Conservation (phyloP, 1,284 basidiomycete species). For the Microbotryomycetes sp. region DNA sequence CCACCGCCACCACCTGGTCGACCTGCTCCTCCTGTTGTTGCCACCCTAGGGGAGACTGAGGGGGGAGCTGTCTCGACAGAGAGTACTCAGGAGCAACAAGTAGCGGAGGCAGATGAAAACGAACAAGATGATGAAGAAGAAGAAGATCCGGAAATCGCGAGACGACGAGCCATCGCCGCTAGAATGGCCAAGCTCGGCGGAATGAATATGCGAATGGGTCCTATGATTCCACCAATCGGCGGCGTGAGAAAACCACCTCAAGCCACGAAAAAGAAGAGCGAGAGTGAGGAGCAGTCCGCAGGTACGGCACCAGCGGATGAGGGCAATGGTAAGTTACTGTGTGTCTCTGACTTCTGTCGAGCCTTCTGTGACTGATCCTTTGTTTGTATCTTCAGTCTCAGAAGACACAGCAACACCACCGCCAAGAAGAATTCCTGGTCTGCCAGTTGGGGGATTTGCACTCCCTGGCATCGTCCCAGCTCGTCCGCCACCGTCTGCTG, state of each 20-base stretch:
- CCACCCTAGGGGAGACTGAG: constrained; percentile 3
- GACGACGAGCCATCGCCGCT: constrained; percentile 72
- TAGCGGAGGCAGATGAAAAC: constrained; percentile 11
- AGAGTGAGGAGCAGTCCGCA: no score
- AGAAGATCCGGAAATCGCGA: constrained; percentile 70
- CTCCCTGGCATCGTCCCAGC: constrained; percentile 23
- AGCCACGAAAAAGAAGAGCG: constrained; percentile 11
- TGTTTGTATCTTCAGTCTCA: background rate
- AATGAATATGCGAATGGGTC: constrained; percentile 66
- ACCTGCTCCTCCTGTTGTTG: constrained; percentile 1
- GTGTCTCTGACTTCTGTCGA: no score
- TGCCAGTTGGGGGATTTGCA: constrained; percentile 24
- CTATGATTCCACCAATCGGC: constrained; percentile 27
- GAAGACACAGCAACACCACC: background rate
- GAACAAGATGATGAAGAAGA: constrained; percentile 41
- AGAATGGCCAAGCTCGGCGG: constrained; percentile 84
- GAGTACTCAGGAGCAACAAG: background rate
- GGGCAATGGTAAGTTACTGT: no score
- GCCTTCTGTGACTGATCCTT: no score
- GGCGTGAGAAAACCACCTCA: constrained; percentile 1
- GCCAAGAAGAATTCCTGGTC: constrained; percentile 13
- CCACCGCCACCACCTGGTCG: background rate
- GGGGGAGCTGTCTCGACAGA: background rate
- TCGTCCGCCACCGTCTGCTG: constrained; percentile 9
- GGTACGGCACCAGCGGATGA: no score